phyloP scores from a whole-genome alignment of 2,329 filamentous ascomycete genomes.

The Penicillium glabrum region DNA sequence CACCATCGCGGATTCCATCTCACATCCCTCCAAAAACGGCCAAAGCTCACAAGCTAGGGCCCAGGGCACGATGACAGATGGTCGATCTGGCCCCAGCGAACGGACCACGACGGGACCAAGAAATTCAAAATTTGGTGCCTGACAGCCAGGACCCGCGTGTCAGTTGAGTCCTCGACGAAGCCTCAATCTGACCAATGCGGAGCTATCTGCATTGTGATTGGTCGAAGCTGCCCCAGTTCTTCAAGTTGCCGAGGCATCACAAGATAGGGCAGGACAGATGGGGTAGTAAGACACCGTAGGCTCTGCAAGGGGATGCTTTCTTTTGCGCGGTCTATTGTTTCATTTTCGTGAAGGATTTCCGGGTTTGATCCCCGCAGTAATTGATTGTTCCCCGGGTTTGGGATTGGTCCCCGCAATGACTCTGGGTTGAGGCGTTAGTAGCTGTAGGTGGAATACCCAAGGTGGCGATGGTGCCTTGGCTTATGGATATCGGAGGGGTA shows the following conservation, averaged over 20 bases:
- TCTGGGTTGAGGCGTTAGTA: neutral
- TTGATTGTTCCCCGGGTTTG: neutral
- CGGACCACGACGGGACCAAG: neutral
- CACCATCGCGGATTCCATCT: neutral
- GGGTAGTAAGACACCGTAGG: neutral
- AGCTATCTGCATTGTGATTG: slow-evolving; percentile 5
- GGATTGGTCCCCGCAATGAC: neutral
- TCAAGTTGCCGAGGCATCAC: slow-evolving; percentile 20
- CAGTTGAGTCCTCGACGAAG: neutral
- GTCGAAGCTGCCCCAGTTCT: neutral
- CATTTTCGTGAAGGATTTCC: neutral
- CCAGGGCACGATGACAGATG: neutral
- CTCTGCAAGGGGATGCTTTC: neutral
- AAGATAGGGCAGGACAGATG: slow-evolving; percentile 5
- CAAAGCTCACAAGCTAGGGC: neutral
- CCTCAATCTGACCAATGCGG: neutral
- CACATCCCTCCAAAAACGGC: neutral
- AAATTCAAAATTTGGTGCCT: neutral
- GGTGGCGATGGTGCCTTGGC: neutral
- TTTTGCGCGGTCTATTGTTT: neutral
- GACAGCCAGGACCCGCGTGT: neutral
- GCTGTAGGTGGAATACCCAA: neutral
- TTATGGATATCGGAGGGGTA: neutral
- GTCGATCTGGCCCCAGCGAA: neutral
- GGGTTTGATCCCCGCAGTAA: neutral